Conservation (phyloP, 352 stramenopile genomes). For the Pythium graminicola region DNA sequence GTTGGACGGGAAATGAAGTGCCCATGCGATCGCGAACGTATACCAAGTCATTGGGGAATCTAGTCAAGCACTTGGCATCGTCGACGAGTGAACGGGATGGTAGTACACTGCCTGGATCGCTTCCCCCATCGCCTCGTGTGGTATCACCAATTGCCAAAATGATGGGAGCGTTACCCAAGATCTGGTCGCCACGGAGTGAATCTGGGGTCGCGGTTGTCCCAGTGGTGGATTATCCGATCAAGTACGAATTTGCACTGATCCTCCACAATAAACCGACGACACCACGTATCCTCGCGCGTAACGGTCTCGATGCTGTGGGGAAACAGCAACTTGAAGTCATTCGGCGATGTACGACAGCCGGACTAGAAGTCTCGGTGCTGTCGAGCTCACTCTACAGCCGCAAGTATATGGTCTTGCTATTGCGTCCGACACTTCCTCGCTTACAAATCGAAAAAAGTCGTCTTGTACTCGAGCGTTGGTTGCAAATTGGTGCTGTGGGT, state of each 20-base stretch:
- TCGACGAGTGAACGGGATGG: conserved; percentile 25
- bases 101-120: conserved; percentile 1
- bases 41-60: conserved; percentile 70
- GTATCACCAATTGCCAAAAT: conserved; percentile 41
- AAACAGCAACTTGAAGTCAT: conserved; percentile 76
- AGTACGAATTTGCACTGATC: conserved; percentile 82
- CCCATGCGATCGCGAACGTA: conserved; percentile 50
- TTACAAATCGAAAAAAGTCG: conserved; percentile 77
- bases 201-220: conserved; percentile 28
- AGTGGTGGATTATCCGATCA: conserved; percentile 54
- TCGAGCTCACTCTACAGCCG: conserved; percentile 75
- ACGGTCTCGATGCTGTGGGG: conserved; percentile 62
- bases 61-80: conserved; percentile 73
- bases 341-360: conserved; percentile 61
- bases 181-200: conserved; percentile 63
- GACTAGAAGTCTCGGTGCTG: conserved; percentile 70
- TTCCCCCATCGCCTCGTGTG: conserved; percentile 26
- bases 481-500: conserved; percentile 78
- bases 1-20: conserved; percentile 21
- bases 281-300: conserved; percentile 60
- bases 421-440: conserved; percentile 51
- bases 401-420: conserved; percentile 73
- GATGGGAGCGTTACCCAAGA: conserved; percentile 42
- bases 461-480: conserved; percentile 74
- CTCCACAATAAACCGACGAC: conserved; percentile 80